These are phyloP conservation scores for Avena eriantha DNA, from an alignment of 176 grass and related monocot genomes.

Conservation along the genomic window DNA sequence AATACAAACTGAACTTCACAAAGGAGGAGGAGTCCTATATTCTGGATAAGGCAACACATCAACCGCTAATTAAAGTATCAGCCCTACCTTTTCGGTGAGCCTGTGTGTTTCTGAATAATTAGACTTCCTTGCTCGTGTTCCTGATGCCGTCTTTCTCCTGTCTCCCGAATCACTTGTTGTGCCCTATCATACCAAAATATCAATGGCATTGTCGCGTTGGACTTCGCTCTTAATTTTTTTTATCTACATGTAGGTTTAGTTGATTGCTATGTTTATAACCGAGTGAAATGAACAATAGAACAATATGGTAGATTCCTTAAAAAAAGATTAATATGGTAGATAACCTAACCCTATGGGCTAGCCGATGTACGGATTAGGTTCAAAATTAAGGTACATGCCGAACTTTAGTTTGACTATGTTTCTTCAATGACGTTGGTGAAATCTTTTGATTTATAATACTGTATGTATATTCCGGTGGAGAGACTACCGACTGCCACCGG, in stretches of 20 bases:
- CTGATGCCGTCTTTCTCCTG: not conserved
- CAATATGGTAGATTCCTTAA: too few relatives aligned
- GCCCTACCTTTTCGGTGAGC: constrained; percentile 11
- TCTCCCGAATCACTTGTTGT: not conserved
- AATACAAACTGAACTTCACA: not conserved
- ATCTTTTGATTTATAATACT: too few relatives aligned
- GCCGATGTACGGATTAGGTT: too few relatives aligned
- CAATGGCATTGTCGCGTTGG: not conserved
- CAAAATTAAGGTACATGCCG: too few relatives aligned
- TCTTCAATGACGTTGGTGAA: too few relatives aligned
- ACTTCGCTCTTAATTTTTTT: not conserved
- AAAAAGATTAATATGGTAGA: not conserved
- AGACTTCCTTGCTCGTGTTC: not conserved
- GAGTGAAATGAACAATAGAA: not conserved
- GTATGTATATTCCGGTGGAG: too few relatives aligned
- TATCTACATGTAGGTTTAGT: not conserved
- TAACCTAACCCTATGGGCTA: too few relatives aligned
- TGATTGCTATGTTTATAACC: not conserved
- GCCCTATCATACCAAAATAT: not conserved
- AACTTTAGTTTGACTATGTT: too few relatives aligned
- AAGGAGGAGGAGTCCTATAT: not conserved
- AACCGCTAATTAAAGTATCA: not conserved
- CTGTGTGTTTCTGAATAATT: not conserved
- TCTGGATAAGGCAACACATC: not conserved
- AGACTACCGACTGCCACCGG: too few relatives aligned